Percentiles rank a stretch among this genome's conserved stretches.
Evolutionary conservation across 1,284 basidiomycete species (phyloP).

Genomic region (Trichosporon sp.): DNA sequence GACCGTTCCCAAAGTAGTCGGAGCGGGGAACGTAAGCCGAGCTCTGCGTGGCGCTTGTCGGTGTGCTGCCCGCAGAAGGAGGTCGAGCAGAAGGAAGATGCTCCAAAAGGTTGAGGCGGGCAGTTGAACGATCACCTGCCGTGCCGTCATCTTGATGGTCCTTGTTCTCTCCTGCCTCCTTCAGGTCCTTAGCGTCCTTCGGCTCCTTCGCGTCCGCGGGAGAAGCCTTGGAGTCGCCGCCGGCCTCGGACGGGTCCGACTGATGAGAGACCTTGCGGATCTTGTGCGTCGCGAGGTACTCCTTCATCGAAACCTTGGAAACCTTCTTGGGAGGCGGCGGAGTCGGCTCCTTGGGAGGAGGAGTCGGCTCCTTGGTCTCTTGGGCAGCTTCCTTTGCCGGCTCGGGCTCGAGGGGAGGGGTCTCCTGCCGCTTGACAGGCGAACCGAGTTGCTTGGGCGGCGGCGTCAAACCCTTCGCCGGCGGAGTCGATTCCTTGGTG

Average conservation of each 20-base stretch:
- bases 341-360: conserved; percentile 25
- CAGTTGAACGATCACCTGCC: background rate
- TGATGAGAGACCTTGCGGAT: conserved; percentile 31
- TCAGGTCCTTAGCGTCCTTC: background rate
- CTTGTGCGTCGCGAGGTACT: conserved; percentile 40
- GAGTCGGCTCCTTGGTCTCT: conserved; percentile 27
- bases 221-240: background rate
- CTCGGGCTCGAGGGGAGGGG: conserved; percentile 7
- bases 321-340: conserved; percentile 39
- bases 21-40: conserved; percentile 25
- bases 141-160: background rate
- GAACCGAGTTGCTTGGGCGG: conserved; percentile 14
- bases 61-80: conserved; percentile 5
- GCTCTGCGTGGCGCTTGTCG: conserved; percentile 3
- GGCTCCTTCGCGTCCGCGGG: background rate
- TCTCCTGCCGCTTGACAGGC: background rate
- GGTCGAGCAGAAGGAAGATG: conserved; percentile 27
- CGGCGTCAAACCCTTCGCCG: conserved; percentile 24
- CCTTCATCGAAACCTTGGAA: conserved; percentile 35
- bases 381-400: conserved; percentile 21
- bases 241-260: background rate
- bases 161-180: conserved; percentile 1
- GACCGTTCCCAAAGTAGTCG: conserved; percentile 25
- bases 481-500: conserved; percentile 10
- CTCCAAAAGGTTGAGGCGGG: conserved; percentile 31